Evolutionary conservation across 768 basidiomycete genomes (phyloP), one percentile per base, ranked within the genome.

Genomic region (Mycena galericulata): DNA sequence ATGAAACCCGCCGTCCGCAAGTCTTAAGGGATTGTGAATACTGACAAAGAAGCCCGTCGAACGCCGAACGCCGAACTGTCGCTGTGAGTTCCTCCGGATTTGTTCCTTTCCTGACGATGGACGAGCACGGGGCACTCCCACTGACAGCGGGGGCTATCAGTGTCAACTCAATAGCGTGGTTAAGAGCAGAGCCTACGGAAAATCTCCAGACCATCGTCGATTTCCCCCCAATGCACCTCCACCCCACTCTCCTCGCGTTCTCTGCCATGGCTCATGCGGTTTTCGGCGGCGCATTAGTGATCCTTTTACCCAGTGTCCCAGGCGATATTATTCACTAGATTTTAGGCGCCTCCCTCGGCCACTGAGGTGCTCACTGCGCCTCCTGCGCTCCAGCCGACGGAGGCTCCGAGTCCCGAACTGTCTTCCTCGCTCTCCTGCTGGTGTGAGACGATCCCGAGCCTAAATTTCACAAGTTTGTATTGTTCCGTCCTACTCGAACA

Each of bases 401-500:
- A 49, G 4, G 32, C 50, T 5, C 40, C 57, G 22, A 51, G 17
- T 9, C 24, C 54, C 15, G 38, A 14, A 20, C n/a, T 56, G 15
- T 49, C 59, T 20, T 67, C 15, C 27, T 38, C 66, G 4, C 26
- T 56, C 20, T 40, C 59, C 4, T 67, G 59, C 46, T 51, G 32
- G 61, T 62, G 67, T 32, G 54, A 68, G 38, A 62, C 55, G 22
- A 62, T 68, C 8, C 67, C 67, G 10, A 43, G 8, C 30, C 41
- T 68, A n/a, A 68, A n/a, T n/a, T n/a, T 60, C 1, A 62, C 67
- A 4, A 68, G 67, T 68, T 2, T 20, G 29, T 68, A 22, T 24
- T 49, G 11, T 29, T 12, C 18, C 7, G 18, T 5, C 30, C 54
- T 30, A 5, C 1, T 3, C 4, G 36, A 3, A 18, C 30, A 3